phyloP scores from a whole-genome alignment of 108 stramenopile genomes.

The Skeletonema costatum region DNA sequence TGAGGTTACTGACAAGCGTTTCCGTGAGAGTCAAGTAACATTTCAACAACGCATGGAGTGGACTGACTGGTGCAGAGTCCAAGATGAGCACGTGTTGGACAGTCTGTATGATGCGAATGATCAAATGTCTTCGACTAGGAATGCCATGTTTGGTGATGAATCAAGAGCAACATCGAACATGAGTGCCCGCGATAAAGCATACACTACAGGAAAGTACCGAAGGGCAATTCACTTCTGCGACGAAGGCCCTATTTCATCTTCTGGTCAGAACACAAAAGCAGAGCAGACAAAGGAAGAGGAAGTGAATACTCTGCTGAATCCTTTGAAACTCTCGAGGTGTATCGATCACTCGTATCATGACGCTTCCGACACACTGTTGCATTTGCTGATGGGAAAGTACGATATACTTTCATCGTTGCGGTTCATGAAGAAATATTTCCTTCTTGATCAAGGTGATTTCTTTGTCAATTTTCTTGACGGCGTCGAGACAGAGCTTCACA shows the following conservation, averaged over 20 bases:
- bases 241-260: constrained; percentile 5
- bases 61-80: constrained; percentile 54
- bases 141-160: constrained; percentile 29
- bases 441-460: constrained; percentile 98
- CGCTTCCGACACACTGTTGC: constrained; percentile 74
- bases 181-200: constrained; percentile 56
- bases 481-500: constrained; percentile 87
- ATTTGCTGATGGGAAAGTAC: constrained; percentile 67
- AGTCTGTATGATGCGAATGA: constrained; percentile 19
- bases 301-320: constrained; percentile 31
- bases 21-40: constrained; percentile 14
- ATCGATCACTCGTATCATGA: constrained; percentile 71
- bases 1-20: constrained; percentile 25
- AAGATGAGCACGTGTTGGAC: constrained; percentile 57
- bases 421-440: constrained; percentile 93
- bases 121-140: constrained; percentile 2
- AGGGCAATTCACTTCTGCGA: constrained; percentile 83
- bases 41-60: constrained; percentile 52
- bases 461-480: constrained; percentile 94
- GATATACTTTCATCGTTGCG: constrained; percentile 69
- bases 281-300: constrained; percentile 23
- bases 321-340: constrained; percentile 52
- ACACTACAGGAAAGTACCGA: constrained; percentile 94
- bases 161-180: constrained; percentile 35
- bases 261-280: not conserved